These are phyloP conservation scores for Hordeum pubiflorum DNA, from an alignment of 202 grass and related monocot genomes.

Conservation along the genomic window DNA sequence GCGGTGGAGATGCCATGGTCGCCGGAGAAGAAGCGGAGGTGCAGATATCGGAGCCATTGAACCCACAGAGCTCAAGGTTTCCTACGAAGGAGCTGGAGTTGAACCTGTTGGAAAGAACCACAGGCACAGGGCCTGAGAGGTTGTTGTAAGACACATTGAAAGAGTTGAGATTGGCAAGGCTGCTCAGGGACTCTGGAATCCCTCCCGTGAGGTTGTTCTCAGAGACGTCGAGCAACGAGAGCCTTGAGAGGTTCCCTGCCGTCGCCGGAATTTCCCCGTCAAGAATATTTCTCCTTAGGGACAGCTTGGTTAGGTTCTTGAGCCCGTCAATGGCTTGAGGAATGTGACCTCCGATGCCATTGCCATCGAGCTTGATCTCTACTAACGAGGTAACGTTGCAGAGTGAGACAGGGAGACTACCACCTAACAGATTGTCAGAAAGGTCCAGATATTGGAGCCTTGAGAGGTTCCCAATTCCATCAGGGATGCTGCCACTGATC, in stretches of 20 bases:
- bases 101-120: slow-evolving; percentile 63
- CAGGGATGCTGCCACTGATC: slow-evolving; percentile 60
- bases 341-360: slow-evolving; percentile 51
- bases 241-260: slow-evolving; percentile 51
- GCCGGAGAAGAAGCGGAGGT: slow-evolving; percentile 48
- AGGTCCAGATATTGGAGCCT: slow-evolving; percentile 53
- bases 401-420: slow-evolving; percentile 59
- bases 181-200: slow-evolving; percentile 57
- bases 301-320: slow-evolving; percentile 63
- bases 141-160: slow-evolving; percentile 78
- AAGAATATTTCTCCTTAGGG: slow-evolving; percentile 52
- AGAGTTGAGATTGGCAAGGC: slow-evolving; percentile 46
- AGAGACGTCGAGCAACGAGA: slow-evolving; percentile 64
- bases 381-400: slow-evolving; percentile 55
- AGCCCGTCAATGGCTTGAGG: slow-evolving; percentile 63
- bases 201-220: slow-evolving; percentile 73
- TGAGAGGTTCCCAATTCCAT: slow-evolving; percentile 48
- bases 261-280: slow-evolving; percentile 59
- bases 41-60: slow-evolving; percentile 60
- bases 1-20: slow-evolving; percentile 27
- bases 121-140: slow-evolving; percentile 62
- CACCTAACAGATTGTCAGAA: slow-evolving; percentile 55
- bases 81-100: slow-evolving; percentile 77
- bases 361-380: slow-evolving; percentile 62
- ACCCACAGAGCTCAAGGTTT: slow-evolving; percentile 86